Percentiles rank a stretch among this genome's conserved stretches.
phyloP scores from a whole-genome alignment of 495 filamentous ascomycete genomes.

The Xylaria grammica region DNA sequence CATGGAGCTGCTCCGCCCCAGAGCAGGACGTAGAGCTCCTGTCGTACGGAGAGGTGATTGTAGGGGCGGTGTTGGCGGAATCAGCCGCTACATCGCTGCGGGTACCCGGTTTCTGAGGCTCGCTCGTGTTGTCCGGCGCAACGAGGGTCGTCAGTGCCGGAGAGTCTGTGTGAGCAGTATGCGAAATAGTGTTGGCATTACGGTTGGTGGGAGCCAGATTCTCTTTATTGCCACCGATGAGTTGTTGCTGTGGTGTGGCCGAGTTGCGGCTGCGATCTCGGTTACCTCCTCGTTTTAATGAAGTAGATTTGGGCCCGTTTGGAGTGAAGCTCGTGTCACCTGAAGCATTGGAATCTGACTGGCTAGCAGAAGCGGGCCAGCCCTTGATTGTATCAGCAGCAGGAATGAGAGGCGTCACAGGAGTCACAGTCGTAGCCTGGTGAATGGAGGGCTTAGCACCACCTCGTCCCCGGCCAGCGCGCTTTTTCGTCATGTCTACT shows the following conservation, averaged over 20 bases:
- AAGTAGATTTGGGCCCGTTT: conserved; percentile 21
- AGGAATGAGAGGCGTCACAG: conserved; percentile 28
- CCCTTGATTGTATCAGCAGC: conserved; percentile 19
- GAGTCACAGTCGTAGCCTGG: conserved; percentile 6
- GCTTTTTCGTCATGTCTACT: conserved; percentile 29
- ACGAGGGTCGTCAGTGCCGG: conserved; percentile 25
- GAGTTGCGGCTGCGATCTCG: background rate
- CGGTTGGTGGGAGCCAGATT: conserved; percentile 21
- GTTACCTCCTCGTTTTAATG: conserved; percentile 13
- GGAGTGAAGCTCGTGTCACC: conserved; percentile 31
- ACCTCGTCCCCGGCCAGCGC: conserved; percentile 32
- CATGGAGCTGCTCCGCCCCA: conserved; percentile 15
- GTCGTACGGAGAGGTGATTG: conserved; percentile 10
- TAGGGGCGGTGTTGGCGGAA: conserved; percentile 15
- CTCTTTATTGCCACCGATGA: conserved; percentile 24
- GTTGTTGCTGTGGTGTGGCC: conserved; percentile 2
- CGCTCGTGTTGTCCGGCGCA: conserved; percentile 20
- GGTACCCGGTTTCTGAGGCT: conserved; percentile 35
- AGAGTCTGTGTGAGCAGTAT: conserved; percentile 18
- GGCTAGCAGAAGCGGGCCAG: conserved; percentile 18
- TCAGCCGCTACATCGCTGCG: conserved; percentile 25
- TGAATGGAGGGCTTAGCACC: conserved; percentile 22
- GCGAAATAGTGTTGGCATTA: conserved; percentile 1
- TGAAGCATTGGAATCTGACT: conserved; percentile 21
- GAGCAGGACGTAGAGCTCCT: conserved; percentile 6